Evolutionary conservation across 2,329 filamentous ascomycete genomes (phyloP).

Genomic region (Xylariaceae sp.): DNA sequence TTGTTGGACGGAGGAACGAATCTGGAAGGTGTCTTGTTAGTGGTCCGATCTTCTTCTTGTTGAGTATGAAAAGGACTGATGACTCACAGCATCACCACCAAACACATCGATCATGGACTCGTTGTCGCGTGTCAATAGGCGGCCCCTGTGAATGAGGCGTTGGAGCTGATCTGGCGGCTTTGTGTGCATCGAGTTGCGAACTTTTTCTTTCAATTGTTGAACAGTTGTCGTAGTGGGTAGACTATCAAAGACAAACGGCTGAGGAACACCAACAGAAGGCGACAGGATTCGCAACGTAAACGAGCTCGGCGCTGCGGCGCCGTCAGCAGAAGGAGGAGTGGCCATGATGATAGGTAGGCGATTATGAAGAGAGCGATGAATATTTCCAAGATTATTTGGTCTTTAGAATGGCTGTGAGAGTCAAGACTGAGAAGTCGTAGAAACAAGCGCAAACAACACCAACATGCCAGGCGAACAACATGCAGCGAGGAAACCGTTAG

Average conservation of each 20-base stretch:
- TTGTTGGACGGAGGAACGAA: constrained; percentile 27
- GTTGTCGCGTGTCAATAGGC: constrained; percentile 49
- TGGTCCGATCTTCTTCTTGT: constrained; percentile 2
- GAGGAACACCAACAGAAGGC: constrained; percentile 51
- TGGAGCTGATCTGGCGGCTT: constrained; percentile 53
- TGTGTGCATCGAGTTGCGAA: constrained; percentile 47
- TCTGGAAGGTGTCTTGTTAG: constrained; percentile 17
- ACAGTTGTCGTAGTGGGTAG: constrained; percentile 51
- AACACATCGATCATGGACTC: constrained; percentile 56
- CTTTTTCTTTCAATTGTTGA: constrained; percentile 54
- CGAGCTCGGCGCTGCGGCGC: constrained; percentile 23
- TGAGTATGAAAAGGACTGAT: background rate
- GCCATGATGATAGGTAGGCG: constrained; percentile 35
- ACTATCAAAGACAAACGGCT: constrained; percentile 46
- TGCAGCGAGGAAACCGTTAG: too few relatives aligned
- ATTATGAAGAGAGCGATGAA: background rate
- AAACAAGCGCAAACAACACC: too few relatives aligned
- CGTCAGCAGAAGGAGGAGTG: constrained; percentile 31
- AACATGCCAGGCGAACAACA: too few relatives aligned
- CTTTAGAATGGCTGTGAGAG: too few relatives aligned
- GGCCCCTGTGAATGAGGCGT: constrained; percentile 58
- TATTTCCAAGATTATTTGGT: too few relatives aligned
- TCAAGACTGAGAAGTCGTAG: too few relatives aligned
- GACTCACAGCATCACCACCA: constrained; percentile 50
- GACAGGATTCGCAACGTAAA: constrained; percentile 58